Evolutionary conservation across 2,329 filamentous ascomycete genomes (phyloP), one percentile per base, ranked within the genome.

Genomic region (Fusarium floridanum): DNA sequence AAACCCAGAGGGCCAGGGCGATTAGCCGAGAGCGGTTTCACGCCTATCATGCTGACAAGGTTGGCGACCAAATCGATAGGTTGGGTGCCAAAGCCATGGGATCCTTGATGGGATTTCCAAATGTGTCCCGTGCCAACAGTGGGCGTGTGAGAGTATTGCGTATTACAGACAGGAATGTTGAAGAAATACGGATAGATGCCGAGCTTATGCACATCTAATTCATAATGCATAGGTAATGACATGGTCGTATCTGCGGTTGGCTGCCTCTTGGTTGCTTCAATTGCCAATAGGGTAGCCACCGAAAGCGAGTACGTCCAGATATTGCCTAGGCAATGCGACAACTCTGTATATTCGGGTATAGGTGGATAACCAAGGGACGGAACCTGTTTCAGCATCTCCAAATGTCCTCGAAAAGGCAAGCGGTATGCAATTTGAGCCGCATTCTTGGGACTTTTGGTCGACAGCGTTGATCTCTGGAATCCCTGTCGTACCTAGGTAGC

Each of bases 381-480:
- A 24, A 45, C 43, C 22, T 50, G 60, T 50, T 53, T 39, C 45
- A 63, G 41, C 27, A 24, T 14, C 20, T 62, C 29, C 34, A 22
- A 24, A 45, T 16, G 11, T n/a, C 22, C 61, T 55, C 17, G 8
- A 32, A 37, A 29, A 39, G 61, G 61, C 34, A 63, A 20, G 32
- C 45, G 20, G 17, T 29, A 12, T 56, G 61, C 6, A 34, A 64
- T 32, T 64, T 64, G 61, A 64, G 61, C 61, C 61, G 61, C 61
- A 64, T 64, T 55, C 34, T 24, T 29, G 61, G 61, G 61, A 55
- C 61, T 64, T 62, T 41, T 64, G 45, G 43, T 48, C 24, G 45
- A 39, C 34, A 12, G 27, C 6, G 45, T 39, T 55, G 61, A 64
- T 64, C 61, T 55, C 27, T 64, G 45, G 22, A 9, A 64, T 64